Percentiles rank a stretch among this genome's conserved stretches.
Evolutionary conservation across 176 grass and related monocot genomes (phyloP).

Genomic region (Ensete ventricosum): DNA sequence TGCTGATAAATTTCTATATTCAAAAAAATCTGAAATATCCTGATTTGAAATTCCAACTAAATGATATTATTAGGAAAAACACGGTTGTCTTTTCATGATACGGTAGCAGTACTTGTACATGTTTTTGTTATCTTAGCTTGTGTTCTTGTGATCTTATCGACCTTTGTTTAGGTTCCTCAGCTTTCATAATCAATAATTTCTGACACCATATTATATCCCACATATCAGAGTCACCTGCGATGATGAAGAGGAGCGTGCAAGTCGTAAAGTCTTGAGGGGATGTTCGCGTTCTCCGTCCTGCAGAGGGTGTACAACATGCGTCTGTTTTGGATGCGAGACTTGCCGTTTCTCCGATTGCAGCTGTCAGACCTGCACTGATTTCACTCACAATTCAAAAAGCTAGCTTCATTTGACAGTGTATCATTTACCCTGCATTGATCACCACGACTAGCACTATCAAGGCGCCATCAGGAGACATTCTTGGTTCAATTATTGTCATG

Average conservation of each 20-base stretch:
- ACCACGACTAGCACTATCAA: background rate
- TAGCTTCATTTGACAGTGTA: background rate
- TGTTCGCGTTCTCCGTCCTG: slow-evolving; percentile 63
- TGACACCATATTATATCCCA: background rate
- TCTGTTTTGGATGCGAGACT: slow-evolving; percentile 80
- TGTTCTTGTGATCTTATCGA: no score
- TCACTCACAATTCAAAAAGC: slow-evolving; percentile 43
- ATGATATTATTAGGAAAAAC: no score
- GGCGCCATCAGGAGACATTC: background rate
- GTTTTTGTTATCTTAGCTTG: no score
- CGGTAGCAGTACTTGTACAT: no score
- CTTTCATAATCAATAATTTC: background rate
- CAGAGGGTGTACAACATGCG: slow-evolving; percentile 74
- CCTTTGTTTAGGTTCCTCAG: background rate
- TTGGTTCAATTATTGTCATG: background rate
- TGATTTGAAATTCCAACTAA: no score
- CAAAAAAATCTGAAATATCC: no score
- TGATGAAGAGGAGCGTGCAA: slow-evolving; percentile 80
- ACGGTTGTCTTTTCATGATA: no score
- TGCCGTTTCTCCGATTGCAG: slow-evolving; percentile 85
- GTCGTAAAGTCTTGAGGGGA: slow-evolving; percentile 76
- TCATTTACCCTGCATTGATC: no score
- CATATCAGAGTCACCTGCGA: slow-evolving; percentile 50
- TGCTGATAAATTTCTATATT: no score
- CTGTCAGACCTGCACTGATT: slow-evolving; percentile 89